A percentile compares a stretch with the other conserved stretches of the same genome.
Conservation (phyloP, 208 protist species). For the Strigomonas galati region DNA sequence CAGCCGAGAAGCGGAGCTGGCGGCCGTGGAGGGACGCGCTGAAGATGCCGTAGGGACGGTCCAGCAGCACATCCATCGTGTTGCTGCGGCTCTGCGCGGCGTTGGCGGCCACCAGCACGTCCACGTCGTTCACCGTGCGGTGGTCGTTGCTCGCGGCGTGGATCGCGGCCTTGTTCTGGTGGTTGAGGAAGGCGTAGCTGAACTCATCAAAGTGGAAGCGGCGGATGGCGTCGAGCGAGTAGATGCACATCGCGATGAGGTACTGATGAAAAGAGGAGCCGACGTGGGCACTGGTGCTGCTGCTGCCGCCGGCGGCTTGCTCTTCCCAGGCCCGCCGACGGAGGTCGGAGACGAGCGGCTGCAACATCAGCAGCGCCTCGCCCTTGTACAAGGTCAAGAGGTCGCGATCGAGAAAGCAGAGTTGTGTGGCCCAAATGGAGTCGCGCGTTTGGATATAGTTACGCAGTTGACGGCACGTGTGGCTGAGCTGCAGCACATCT, state of each 20-base stretch:
- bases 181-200: background rate
- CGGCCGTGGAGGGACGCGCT: background rate
- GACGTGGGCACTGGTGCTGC: too few species aligned
- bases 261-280: background rate
- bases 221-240: background rate
- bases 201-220: background rate
- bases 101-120: background rate
- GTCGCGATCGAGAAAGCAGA: slow-evolving; percentile 54
- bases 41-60: background rate
- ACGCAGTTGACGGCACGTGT: slow-evolving; percentile 53
- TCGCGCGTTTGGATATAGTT: slow-evolving; percentile 35
- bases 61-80: background rate
- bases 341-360: slow-evolving; percentile 2
- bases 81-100: background rate
- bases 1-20: background rate
- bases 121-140: background rate
- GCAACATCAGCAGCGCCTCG: slow-evolving; percentile 45
- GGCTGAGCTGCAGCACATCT: slow-evolving; percentile 42
- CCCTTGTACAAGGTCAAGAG: slow-evolving; percentile 41
- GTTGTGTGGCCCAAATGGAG: slow-evolving; percentile 67
- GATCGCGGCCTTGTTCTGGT: background rate
- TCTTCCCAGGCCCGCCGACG: background rate
- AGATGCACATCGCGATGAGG: background rate
- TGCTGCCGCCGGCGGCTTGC: background rate
- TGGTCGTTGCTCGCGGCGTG: background rate